These are phyloP conservation scores for Erodium trifolium DNA, from an alignment of 441 rosid species.

Conservation along the genomic window DNA sequence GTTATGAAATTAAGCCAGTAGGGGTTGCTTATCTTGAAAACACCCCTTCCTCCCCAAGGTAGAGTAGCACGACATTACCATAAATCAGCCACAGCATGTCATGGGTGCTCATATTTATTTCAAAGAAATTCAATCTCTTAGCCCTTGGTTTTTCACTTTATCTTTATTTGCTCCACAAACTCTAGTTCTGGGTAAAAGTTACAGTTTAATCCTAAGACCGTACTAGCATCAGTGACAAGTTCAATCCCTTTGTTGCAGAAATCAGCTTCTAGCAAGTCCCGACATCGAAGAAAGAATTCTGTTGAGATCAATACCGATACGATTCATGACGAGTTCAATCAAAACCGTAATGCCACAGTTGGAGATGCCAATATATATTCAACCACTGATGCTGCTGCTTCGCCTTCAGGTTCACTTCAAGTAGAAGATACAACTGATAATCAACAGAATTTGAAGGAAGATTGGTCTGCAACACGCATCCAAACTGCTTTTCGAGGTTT, in stretches of 20 bases:
- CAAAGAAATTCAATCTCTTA: neutral
- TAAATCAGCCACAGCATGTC: neutral
- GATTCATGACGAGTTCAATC: constrained; percentile 47
- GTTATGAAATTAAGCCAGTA: neutral
- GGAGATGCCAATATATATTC: constrained; percentile 32
- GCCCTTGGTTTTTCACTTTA: neutral
- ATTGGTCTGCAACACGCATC: constrained; percentile 70
- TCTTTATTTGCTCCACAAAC: neutral
- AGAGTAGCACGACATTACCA: neutral
- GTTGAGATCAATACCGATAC: constrained; percentile 49
- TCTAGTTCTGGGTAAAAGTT: neutral
- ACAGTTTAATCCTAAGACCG: neutral
- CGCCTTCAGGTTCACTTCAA: constrained; percentile 45
- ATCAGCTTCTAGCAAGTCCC: constrained; percentile 44
- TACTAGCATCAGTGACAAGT: constrained; percentile 3
- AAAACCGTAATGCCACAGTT: constrained; percentile 21
- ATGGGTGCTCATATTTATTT: neutral
- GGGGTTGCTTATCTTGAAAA: neutral
- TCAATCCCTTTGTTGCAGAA: constrained; percentile 32
- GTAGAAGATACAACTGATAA: constrained; percentile 33
- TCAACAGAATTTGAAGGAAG: constrained; percentile 43
- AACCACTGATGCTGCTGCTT: constrained; percentile 39
- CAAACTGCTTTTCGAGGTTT: constrained; percentile 94
- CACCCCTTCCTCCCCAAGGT: neutral
- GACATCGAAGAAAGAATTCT: constrained; percentile 53